Base-by-base conservation (phyloP, 208 protist genomes). In the Endotrypanum monterogeii region DNA sequence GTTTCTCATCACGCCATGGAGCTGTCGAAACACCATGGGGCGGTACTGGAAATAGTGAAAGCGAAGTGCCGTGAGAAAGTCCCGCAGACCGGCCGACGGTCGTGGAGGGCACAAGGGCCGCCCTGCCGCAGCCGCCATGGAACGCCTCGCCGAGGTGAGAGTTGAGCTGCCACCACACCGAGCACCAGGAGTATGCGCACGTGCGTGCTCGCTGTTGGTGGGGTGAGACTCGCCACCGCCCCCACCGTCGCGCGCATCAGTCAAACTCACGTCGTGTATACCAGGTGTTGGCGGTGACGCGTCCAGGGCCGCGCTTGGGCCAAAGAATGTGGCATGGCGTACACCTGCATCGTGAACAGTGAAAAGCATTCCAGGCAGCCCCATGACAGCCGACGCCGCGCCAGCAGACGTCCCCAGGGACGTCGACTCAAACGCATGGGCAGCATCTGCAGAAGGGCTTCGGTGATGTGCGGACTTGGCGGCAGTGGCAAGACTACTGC, bases 271-370 rank as follows among this genome's bases (percentile, higher is more conserved):
- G 44, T 20, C 44, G 32, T 68, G n/a, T 3, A 48, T 25, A 37
- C 6, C 11, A 37, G n/a, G 14, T 25, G 44, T n/a, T n/a, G 35
- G 28, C 14, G 25, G 25, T 51, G 54, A 6, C 25, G 11, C 6
- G 54, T 67, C 55, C 39, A 72, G 25, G 14, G 23, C 55, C 30
- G 55, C 32, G 23, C 80, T 88, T 37, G 92, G 91, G 48, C 92
- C 92, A 61, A 94, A 92, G 72, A 96, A 87, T n/a, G 82, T 85
- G 1, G 85, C 85, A 44, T 88, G 78, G 4, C 78, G 80, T 37
- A 84, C 77, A 8, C 89, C 89, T 0, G 86, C 89, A 69, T 95
- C 93, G 77, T 94, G 95, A 79, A 95, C 87, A 18, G 90, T 97
- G 71, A 97, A 95, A 54, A 95, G 83, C 37, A 97, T 74, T 0